A percentile compares a stretch with the other conserved stretches of the same genome.
These are phyloP conservation scores for Aspergillus bridgeri DNA, from an alignment of 495 filamentous ascomycete genomes.

Conservation along the genomic window DNA sequence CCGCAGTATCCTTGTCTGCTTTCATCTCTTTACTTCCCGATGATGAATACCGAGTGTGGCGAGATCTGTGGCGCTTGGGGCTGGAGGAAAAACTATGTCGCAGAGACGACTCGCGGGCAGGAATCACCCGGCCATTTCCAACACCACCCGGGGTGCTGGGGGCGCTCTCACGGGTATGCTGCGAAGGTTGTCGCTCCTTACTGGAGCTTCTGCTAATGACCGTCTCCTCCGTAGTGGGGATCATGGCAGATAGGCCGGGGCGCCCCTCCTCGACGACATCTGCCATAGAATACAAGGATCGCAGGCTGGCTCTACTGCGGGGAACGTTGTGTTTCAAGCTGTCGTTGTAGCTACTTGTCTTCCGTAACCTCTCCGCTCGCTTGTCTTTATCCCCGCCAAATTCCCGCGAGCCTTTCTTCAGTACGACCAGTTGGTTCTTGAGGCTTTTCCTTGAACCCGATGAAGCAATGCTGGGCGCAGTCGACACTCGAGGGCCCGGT, in stretches of 20 bases:
- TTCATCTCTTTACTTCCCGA: constrained; percentile 36
- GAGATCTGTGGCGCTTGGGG: constrained; percentile 35
- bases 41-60: constrained; percentile 40
- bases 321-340: constrained; percentile 33
- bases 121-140: constrained; percentile 54
- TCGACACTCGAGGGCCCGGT: constrained; percentile 36
- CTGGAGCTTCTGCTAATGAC: constrained; percentile 24
- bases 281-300: constrained; percentile 45
- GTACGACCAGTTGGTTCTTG: constrained; percentile 29
- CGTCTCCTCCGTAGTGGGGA: constrained; percentile 17
- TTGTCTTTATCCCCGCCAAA: constrained; percentile 34
- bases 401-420: constrained; percentile 40
- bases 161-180: constrained; percentile 27
- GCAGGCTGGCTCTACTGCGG: constrained; percentile 40
- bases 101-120: constrained; percentile 64
- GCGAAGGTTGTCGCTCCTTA: constrained; percentile 25
- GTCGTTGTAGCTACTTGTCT: constrained; percentile 38
- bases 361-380: constrained; percentile 32
- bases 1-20: constrained; percentile 31
- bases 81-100: constrained; percentile 49
- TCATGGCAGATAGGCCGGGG: constrained; percentile 19
- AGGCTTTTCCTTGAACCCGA: constrained; percentile 42
- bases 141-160: constrained; percentile 39
- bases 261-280: constrained; percentile 41
- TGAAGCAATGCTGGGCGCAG: constrained; percentile 40